These are phyloP conservation scores for Leccinum truebloodii DNA, from an alignment of 768 basidiomycete species.

Conservation along the genomic window DNA sequence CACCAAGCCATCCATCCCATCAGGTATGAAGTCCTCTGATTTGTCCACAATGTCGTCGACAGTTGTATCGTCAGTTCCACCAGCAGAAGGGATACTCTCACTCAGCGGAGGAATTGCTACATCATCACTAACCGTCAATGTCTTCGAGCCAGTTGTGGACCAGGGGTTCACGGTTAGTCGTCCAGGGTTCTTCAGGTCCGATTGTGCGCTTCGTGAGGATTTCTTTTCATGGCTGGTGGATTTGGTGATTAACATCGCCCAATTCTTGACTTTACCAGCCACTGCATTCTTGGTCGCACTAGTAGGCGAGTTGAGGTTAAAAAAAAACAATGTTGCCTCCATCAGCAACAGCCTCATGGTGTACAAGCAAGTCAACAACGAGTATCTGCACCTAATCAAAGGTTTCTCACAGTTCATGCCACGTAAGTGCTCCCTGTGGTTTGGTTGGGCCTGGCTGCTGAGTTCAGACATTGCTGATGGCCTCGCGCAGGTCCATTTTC, in stretches of 20 bases:
- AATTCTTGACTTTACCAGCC: background rate
- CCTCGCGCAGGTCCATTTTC: background rate
- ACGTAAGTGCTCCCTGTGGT: background rate
- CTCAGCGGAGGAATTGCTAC: background rate
- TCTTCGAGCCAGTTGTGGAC: background rate
- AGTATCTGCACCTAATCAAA: background rate
- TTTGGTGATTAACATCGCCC: background rate
- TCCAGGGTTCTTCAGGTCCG: background rate
- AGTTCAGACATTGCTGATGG: background rate
- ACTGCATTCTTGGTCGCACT: background rate
- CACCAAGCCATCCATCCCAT: background rate
- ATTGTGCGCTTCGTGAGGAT: background rate
- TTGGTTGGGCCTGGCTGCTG: background rate
- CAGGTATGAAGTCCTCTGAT: background rate
- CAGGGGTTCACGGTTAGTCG: background rate
- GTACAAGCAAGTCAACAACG: background rate
- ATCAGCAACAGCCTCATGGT: background rate
- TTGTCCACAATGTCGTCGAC: background rate
- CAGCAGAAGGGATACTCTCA: background rate
- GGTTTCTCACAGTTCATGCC: background rate
- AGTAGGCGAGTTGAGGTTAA: background rate
- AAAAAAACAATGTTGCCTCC: background rate
- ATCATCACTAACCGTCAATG: background rate
- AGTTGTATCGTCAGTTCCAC: background rate
- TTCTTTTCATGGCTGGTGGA: background rate